These are phyloP conservation scores for Ceratobasidium sp. DNA, from an alignment of 1,284 basidiomycete genomes.

Conservation along the genomic window DNA sequence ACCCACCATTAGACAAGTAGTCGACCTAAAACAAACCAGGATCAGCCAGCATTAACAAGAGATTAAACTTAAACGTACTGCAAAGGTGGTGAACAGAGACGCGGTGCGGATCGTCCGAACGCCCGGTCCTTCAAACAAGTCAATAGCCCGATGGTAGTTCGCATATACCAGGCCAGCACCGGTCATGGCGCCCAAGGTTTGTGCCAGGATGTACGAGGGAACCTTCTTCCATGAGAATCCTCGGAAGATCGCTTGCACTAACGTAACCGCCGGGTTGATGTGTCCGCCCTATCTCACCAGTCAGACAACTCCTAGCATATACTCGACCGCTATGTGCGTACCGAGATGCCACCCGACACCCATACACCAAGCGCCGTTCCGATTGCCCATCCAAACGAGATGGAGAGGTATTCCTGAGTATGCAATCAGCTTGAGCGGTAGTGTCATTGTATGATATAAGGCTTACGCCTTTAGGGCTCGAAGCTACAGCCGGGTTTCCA, in stretches of 20 bases:
- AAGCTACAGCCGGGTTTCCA: constrained; percentile 61
- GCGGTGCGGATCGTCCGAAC: constrained; percentile 77
- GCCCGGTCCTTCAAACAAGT: constrained; percentile 68
- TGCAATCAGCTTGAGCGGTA: not conserved
- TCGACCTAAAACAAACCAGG: constrained; percentile 19
- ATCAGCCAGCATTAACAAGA: not conserved
- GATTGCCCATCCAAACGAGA: constrained; percentile 73
- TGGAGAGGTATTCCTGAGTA: constrained; percentile 65
- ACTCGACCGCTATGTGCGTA: not conserved
- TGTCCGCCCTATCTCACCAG: constrained; percentile 65
- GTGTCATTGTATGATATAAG: not conserved
- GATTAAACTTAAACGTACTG: constrained; percentile 59
- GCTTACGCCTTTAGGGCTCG: constrained; percentile 71
- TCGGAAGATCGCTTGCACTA: constrained; percentile 73
- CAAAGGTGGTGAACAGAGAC: constrained; percentile 74
- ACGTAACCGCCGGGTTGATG: constrained; percentile 80
- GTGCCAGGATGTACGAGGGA: constrained; percentile 73
- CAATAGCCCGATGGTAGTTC: constrained; percentile 80
- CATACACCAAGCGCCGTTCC: constrained; percentile 74
- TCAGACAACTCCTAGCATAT: not conserved
- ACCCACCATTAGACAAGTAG: constrained; percentile 46
- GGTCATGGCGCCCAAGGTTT: constrained; percentile 74
- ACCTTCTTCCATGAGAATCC: constrained; percentile 84
- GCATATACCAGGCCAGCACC: constrained; percentile 77
- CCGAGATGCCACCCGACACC: constrained; percentile 69